Evolutionary conservation across 805 yeast species (phyloP), one percentile per base, ranked within the genome.

Genomic region (Debaryomyces tyrocola): DNA sequence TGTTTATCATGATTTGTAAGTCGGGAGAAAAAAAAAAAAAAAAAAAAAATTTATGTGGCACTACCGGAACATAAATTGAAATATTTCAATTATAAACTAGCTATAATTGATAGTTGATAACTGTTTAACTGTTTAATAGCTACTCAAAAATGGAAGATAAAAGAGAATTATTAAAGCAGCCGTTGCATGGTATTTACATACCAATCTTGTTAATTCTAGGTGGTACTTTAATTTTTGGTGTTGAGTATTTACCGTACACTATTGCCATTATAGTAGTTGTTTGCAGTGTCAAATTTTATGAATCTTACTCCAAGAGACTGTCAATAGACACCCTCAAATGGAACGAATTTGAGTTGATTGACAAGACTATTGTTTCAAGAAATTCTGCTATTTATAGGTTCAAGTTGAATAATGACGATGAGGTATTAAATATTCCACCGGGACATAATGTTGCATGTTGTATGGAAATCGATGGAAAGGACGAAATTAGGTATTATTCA

Each of bases 351-450:
- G 94, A 87, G 64, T 68, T 87, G 56, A 71, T 80, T 28, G 94
- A 87, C 55, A 86, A 84, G 66, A 87, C 92, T 1, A 70, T 87
- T 43, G 75, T 87, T 47, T 80, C 88, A 10, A 83, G 77, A 56
- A 83, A 87, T 65, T 67, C 84, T 6, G 90, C 91, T 37, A 80
- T 87, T 49, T 87, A 86, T 62, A 73, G 94, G 48, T 87, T 87
- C 69, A 80, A 80, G 57, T 69, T 87, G 56, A 70, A 70, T 48
- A 76, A 82, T 45, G 82, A 81, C 4, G 75, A 78, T 35, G 90
- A 85, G 56, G 72, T 78, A 7, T 70, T 87, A 54, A 73, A 80
- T 45, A 75, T 86, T 40, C 90, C 92, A 20, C 79, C 86, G 36
- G 94, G 94, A 29, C 88, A 84, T 59, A 87, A 85, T 62, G 71